Conservation (phyloP, 257 asterid genomes). For the Anisodus tanguticus region DNA sequence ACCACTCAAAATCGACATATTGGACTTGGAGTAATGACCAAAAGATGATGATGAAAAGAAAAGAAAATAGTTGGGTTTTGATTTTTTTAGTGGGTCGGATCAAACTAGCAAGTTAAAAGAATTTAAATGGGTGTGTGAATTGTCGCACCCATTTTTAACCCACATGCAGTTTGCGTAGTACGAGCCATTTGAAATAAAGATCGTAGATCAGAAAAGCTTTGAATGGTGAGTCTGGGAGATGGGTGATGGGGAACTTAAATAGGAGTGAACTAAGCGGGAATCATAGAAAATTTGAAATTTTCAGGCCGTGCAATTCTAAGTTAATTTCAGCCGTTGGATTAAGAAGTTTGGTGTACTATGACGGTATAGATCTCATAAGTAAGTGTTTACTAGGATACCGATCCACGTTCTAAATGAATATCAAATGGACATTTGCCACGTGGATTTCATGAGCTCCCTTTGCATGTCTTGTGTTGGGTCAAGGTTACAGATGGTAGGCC, state of each 20-base stretch:
- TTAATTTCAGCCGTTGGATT: not conserved
- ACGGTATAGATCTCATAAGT: not conserved
- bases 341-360: not conserved
- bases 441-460: not conserved
- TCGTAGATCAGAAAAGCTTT: not conserved
- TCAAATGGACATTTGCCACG: not conserved
- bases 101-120: no score
- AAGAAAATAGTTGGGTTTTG: no score
- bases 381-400: not conserved
- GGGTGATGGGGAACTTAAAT: constrained; percentile 27
- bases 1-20: no score
- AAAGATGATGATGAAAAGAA: no score
- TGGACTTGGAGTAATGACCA: no score
- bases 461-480: no score
- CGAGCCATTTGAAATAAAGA: no score
- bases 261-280: constrained; percentile 35
- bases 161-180: no score
- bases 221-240: not conserved
- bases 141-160: no score
- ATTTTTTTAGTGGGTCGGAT: no score
- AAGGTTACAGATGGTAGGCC: no score
- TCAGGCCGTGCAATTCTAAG: not conserved
- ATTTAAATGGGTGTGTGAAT: no score
- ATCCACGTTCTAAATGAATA: not conserved
- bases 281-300: constrained; percentile 28